Base-by-base conservation (phyloP, 257 asterid genomes). In the Oldenlandia corymbosa region DNA sequence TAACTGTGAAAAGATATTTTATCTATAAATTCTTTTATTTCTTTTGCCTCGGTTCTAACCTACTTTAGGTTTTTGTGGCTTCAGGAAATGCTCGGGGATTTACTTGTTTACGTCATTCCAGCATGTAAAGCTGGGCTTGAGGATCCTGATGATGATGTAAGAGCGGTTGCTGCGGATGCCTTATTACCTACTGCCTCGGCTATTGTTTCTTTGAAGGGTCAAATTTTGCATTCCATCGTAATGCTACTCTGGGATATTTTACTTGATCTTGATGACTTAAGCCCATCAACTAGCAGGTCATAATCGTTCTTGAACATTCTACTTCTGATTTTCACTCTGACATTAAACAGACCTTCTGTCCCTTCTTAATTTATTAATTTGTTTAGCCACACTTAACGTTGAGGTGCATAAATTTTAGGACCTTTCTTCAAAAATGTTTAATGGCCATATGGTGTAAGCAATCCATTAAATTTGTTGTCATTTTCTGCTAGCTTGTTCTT, bases 121-220 rank as follows among this genome's bases (percentile, higher is more conserved):
- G 95, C 96, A 45, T 93, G 99, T 79, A 90, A 82, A 81, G 77
- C 83, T 77, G 99, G 99, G 63, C 96, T 93, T 65, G 99, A 93
- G 77, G 99, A 93, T 79, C 96, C 99, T 52, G 99, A 93, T 75
- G 99, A 93, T 81, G 99, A 93, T 72, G 99, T 93, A 45, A 88
- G 99, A 79, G 99, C 99, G 52, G 99, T 93, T 72, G 97, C 99
- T 64, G 99, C 99, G 17, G 99, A 93, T 76, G 91, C 97, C 65
- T 71, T 93, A 61, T 76, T 93, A 69, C 99, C 99, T 65, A 74
- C 97, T 71, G 90, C 97, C 43, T 76, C 85, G 48, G 81, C 96
- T 74, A 81, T 93, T 73, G 96, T 88, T 76, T 83, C 94, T 68
- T 83, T 87, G 37, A 83, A 79, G 60, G 85, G 90, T 65, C 79